Evolutionary conservation across 345 rosid species (phyloP), one percentile per base, ranked within the genome.

Genomic region (Linum lewisii): DNA sequence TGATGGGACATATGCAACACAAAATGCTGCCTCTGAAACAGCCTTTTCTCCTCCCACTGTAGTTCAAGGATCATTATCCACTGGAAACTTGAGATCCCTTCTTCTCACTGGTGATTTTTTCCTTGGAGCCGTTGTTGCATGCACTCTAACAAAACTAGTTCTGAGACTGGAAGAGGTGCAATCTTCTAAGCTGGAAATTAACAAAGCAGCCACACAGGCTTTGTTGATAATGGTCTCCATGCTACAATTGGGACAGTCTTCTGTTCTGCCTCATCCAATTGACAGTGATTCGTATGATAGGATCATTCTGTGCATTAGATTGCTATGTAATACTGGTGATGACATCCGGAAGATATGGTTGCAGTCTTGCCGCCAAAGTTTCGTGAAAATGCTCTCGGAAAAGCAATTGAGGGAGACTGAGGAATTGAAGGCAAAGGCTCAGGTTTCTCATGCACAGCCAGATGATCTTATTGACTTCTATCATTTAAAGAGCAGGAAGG

Each of bases 401-500:
- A 93, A 93, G 72, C 97, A 87, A 72, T 66, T 83, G 66, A 85
- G 73, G 64, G 97, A 93, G 76, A 75, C 80, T 5, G 91, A 83
- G 77, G 99, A 93, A 72, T 68, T 81, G 51, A 93, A 89, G 77
- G 99, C 97, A 59, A 93, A 89, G 78, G 94, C 95, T 51, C 95
- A 80, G 77, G 78, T 88, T 69, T 79, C 94, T 68, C 78, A 89
- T 77, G 91, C 95, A 58, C 99, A 93, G 47, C 99, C 99, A 21
- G 99, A 89, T 81, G 99, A 93, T 63, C 95, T 93, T 63, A 89
- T 93, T 56, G 91, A 89, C 73, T 89, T 93, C 88, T 93, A 84
- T 74, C 99, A 93, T 78, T 77, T 93, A 60, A 93, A 93, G 85
- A 89, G 99, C 76, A 78, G 97, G 75, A 93, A 86, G 95, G 99